These are phyloP conservation scores for Bothriochloa decipiens DNA, from an alignment of 176 grass and related monocot species.

Conservation along the genomic window DNA sequence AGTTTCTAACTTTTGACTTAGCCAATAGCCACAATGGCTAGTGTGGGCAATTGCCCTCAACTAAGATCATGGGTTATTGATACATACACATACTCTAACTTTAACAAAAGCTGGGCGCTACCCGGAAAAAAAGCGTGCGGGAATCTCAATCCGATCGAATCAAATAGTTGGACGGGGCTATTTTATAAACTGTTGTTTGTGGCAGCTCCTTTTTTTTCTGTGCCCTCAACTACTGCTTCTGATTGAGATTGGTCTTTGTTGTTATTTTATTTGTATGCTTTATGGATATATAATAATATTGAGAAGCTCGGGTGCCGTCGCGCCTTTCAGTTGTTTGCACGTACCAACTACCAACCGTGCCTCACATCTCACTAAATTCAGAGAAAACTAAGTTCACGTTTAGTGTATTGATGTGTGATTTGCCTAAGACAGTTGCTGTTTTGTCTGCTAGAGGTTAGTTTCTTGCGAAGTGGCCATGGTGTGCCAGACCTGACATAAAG, in stretches of 20 bases:
- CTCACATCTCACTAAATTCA: neutral
- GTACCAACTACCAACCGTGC: neutral
- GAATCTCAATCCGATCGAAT: neutral
- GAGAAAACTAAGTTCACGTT: neutral
- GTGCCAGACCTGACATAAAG: neutral
- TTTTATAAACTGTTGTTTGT: neutral
- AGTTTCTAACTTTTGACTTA: too few relatives aligned
- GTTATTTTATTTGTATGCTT: neutral
- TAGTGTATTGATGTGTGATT: neutral
- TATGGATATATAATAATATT: neutral
- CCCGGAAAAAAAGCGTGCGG: neutral
- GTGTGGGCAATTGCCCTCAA: too few relatives aligned
- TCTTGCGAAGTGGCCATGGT: neutral
- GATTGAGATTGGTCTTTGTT: neutral
- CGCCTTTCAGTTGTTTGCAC: neutral
- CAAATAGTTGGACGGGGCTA: neutral
- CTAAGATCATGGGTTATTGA: too few relatives aligned
- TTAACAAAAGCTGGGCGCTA: too few relatives aligned
- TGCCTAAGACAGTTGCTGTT: too few relatives aligned
- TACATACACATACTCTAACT: too few relatives aligned
- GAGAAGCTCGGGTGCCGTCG: too few relatives aligned
- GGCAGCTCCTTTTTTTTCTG: neutral
- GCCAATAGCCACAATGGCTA: too few relatives aligned
- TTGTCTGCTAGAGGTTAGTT: neutral
- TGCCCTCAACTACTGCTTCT: neutral